Percentiles rank a stretch among this genome's conserved stretches.
Conservation (phyloP, 176 grass and related monocot genomes). For the Musa beccarii region DNA sequence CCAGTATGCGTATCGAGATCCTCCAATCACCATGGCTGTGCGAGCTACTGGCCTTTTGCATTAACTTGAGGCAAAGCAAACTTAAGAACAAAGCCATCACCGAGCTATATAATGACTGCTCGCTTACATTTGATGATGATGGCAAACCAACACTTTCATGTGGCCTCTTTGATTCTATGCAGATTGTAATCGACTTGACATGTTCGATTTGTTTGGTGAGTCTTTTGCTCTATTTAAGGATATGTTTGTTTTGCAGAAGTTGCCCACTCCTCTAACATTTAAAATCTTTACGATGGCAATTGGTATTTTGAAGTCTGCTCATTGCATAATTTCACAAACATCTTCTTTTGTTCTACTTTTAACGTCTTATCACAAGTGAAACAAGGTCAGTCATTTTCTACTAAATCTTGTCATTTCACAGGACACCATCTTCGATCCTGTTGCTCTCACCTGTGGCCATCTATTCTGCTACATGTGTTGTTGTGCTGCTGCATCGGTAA, state of each 20-base stretch:
- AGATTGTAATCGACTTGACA: conserved; percentile 66
- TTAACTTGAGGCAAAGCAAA: conserved; percentile 58
- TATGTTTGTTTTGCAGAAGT: too few species aligned
- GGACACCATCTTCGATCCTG: conserved; percentile 64
- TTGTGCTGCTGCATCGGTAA: conserved; percentile 69
- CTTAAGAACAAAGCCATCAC: conserved; percentile 31
- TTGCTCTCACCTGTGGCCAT: conserved; percentile 66
- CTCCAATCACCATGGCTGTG: conserved; percentile 85
- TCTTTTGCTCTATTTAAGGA: not conserved
- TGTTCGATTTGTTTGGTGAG: conserved; percentile 91
- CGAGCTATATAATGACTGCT: conserved; percentile 63
- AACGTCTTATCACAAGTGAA: not conserved
- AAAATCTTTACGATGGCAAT: too few species aligned
- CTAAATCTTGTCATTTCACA: conserved; percentile 13
- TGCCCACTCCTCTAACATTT: too few species aligned
- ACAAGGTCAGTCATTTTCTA: not conserved
- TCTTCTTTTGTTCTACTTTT: conserved; percentile 4
- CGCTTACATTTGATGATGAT: conserved; percentile 54
- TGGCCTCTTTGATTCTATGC: conserved; percentile 62
- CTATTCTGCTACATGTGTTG: conserved; percentile 83
- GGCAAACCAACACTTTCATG: conserved; percentile 57
- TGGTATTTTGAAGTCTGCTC: too few species aligned
- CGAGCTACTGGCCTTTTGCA: conserved; percentile 83
- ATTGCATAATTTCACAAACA: not conserved
- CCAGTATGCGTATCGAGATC: conserved; percentile 82